A percentile compares a stretch with the other conserved stretches of the same genome.
phyloP scores from a whole-genome alignment of 2,329 filamentous ascomycete genomes.

The Xylariaceae sp. region DNA sequence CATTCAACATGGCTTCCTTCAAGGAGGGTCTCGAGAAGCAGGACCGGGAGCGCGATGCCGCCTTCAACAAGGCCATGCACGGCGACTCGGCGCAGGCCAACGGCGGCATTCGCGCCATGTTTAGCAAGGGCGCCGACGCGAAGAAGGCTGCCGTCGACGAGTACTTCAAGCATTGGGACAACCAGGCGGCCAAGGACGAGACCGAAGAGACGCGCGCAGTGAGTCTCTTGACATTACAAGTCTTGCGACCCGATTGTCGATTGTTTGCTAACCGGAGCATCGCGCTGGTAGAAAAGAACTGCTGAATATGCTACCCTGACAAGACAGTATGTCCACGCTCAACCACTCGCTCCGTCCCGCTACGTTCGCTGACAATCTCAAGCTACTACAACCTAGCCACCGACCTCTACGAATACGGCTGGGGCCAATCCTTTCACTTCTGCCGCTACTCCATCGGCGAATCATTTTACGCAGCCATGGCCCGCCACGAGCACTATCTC shows the following conservation, averaged over 20 bases:
- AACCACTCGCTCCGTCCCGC: neutral
- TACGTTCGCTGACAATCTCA: conserved; percentile 1
- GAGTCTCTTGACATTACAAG: too few relatives aligned
- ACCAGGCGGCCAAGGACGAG: conserved; percentile 71
- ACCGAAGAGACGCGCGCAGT: conserved; percentile 77
- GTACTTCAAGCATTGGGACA: conserved; percentile 96
- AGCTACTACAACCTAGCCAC: conserved; percentile 98
- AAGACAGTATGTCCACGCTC: conserved; percentile 60
- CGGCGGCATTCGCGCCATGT: conserved; percentile 75
- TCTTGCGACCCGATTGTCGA: too few relatives aligned
- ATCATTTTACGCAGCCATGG: conserved; percentile 83
- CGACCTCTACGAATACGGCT: conserved; percentile 93
- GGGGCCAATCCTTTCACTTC: conserved; percentile 96
- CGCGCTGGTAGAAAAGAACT: conserved; percentile 57
- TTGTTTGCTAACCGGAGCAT: too few relatives aligned
- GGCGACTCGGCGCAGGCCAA: conserved; percentile 59
- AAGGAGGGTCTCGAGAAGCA: conserved; percentile 63
- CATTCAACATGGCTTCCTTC: conserved; percentile 37
- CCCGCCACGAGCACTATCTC: conserved; percentile 95
- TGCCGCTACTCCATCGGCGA: conserved; percentile 86
- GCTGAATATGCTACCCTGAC: conserved; percentile 91
- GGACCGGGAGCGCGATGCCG: conserved; percentile 78
- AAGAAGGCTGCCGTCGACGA: conserved; percentile 79
- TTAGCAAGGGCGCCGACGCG: conserved; percentile 68
- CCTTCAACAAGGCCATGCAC: conserved; percentile 85